Base-by-base conservation (phyloP, 331 rosid genomes). In the Prunus yedoensis region DNA sequence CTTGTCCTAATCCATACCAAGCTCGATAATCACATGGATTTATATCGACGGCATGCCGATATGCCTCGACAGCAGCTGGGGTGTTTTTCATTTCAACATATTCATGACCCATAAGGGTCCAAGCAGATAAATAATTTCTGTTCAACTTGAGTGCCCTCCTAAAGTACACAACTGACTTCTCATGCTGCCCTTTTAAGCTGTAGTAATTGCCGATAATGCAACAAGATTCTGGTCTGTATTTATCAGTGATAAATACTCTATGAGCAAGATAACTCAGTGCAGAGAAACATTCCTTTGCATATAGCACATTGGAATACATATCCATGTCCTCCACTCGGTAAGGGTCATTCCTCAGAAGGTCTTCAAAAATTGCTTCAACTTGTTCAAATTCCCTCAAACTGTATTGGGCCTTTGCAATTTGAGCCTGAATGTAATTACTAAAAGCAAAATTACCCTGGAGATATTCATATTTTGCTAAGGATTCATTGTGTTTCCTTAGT, bases 61-160 rank as follows among this genome's bases (percentile, higher is more conserved):
- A 93, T 45, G 98, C 98, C 76, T 93, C 97, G 18, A 89, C 89
- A 28, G 97, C 98, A 59, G 98, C 98, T 25, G 98, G 93, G 70
- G 92, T 93, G 79, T 89, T 93, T 86, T 93, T 93, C 98, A 93
- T 93, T 86, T 93, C 97, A 45, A 91, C 93, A 83, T 81, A 93
- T 83, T 93, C 98, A 57, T 93, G 98, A 27, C 98, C 98, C 97
- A 93, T 91, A 49, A 91, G 96, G 28, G 97, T 91, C 98, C 98
- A 93, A 45, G 97, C 98, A 57, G 98, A 85, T 57, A 93, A 86
- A 85, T 81, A 93, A n/a, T 88, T 93, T 74, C 89, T 93, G 85
- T 93, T 83, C 83, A 93, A 84, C 77, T 93, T 93, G 85, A 93
- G 96, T 25, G 98, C 97, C 85, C 98, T 89, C 82, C 87, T 87